phyloP scores from a whole-genome alignment of 352 stramenopile genomes.

The Phytophthora sp. region DNA sequence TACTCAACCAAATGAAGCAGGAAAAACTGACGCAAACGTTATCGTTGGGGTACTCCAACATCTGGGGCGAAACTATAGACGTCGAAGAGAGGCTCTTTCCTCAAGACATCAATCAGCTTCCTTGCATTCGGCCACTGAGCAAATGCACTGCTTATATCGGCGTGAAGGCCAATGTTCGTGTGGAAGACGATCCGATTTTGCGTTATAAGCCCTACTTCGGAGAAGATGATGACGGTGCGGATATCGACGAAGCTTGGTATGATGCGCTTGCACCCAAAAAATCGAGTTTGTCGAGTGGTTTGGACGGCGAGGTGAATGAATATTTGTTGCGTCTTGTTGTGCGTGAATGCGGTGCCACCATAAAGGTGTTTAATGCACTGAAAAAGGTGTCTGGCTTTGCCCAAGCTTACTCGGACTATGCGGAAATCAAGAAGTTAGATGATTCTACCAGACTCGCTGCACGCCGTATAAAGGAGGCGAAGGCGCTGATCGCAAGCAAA shows the following conservation, averaged over 20 bases:
- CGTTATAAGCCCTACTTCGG: constrained; percentile 92
- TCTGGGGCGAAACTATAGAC: constrained; percentile 32
- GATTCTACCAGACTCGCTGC: constrained; percentile 46
- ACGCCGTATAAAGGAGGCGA: constrained; percentile 53
- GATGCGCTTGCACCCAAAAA: constrained; percentile 52
- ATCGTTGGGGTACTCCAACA: constrained; percentile 44
- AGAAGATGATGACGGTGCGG: constrained; percentile 86
- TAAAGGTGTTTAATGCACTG: constrained; percentile 67
- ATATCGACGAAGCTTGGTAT: constrained; percentile 79
- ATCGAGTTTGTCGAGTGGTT: constrained; percentile 44
- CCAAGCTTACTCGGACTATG: constrained; percentile 70
- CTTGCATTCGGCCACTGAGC: constrained; percentile 57
- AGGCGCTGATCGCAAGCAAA: constrained; percentile 39
- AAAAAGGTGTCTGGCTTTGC: constrained; percentile 62
- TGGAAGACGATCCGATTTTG: constrained; percentile 91
- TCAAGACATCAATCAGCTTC: constrained; percentile 42
- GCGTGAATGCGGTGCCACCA: constrained; percentile 52
- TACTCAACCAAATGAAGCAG: constrained; percentile 56
- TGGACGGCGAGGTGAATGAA: constrained; percentile 76
- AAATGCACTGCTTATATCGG: constrained; percentile 71
- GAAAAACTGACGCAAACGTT: constrained; percentile 32
- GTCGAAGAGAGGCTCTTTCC: constrained; percentile 28
- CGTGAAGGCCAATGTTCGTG: constrained; percentile 72
- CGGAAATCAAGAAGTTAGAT: constrained; percentile 71
- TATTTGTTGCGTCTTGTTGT: constrained; percentile 73